These are phyloP conservation scores for Geotrichum phurueaensis DNA, from an alignment of 1,139 yeast species.

Conservation along the genomic window DNA sequence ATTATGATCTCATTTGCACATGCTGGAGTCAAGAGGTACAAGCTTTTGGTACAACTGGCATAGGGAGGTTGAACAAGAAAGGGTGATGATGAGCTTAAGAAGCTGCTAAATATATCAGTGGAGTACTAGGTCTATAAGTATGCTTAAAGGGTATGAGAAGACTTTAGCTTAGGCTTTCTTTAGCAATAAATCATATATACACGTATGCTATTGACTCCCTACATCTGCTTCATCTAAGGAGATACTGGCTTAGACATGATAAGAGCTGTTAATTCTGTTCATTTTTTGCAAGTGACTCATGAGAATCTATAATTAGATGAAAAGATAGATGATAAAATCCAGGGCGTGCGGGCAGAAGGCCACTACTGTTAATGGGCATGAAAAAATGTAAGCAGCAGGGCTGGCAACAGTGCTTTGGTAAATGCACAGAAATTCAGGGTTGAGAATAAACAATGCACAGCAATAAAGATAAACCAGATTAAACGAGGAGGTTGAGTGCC, in stretches of 20 bases:
- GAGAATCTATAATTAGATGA: background rate
- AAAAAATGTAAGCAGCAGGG: background rate
- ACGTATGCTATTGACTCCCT: background rate
- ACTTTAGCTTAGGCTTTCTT: background rate
- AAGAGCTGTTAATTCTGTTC: background rate
- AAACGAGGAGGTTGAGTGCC: background rate
- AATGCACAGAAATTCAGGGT: background rate
- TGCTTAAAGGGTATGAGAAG: background rate
- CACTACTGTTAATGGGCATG: background rate
- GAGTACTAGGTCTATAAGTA: no score
- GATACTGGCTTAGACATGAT: background rate
- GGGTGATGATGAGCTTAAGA: no score
- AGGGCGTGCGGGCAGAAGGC: background rate
- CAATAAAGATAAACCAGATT: background rate
- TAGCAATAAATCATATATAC: background rate
- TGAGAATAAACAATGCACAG: background rate
- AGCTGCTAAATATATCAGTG: no score
- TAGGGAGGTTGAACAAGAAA: background rate
- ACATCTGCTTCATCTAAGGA: background rate
- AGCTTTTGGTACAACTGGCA: background rate
- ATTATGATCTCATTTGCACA: background rate
- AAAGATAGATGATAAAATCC: background rate
- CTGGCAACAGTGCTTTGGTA: background rate
- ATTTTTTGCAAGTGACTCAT: background rate
- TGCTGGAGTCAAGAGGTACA: background rate